A percentile compares a stretch with the other conserved stretches of the same genome.
Conservation (phyloP, 441 rosid species). For the Brassica hybrid region DNA sequence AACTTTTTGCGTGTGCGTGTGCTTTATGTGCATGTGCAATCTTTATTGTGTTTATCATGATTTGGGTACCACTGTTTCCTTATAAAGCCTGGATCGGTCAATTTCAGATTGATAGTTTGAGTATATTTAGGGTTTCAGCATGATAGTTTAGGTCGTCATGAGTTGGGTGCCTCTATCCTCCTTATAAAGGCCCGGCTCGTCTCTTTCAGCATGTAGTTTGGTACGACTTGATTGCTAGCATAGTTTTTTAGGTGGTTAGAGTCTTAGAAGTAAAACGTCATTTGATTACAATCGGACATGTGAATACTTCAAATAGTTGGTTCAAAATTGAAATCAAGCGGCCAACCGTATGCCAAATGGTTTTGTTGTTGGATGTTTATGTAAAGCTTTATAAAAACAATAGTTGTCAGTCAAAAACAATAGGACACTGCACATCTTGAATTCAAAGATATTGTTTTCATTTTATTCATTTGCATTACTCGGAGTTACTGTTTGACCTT, state of each 20-base stretch:
- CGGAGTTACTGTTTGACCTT: neutral
- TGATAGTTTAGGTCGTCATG: too few relatives aligned
- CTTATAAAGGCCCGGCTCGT: too few relatives aligned
- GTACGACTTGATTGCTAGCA: too few relatives aligned
- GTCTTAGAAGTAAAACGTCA: too few relatives aligned
- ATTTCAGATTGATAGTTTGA: slow-evolving; percentile 1
- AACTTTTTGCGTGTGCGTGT: neutral
- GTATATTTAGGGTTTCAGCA: neutral
- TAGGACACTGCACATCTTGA: neutral
- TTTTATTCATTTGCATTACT: neutral
- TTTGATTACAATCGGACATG: too few relatives aligned
- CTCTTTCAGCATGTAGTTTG: too few relatives aligned
- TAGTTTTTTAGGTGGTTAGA: too few relatives aligned
- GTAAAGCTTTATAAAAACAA: neutral
- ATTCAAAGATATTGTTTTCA: too few relatives aligned
- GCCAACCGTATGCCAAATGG: too few relatives aligned
- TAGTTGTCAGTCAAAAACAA: neutral
- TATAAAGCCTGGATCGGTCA: neutral
- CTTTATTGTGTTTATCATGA: neutral
- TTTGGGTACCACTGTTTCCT: slow-evolving; percentile 16
- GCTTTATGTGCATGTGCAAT: slow-evolving; percentile 6
- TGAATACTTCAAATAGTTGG: too few relatives aligned
- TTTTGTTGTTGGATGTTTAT: neutral
- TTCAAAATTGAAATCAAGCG: too few relatives aligned
- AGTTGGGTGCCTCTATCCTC: too few relatives aligned